phyloP scores from a whole-genome alignment of 768 basidiomycete genomes.

The Lactarius pseudohatsudake region DNA sequence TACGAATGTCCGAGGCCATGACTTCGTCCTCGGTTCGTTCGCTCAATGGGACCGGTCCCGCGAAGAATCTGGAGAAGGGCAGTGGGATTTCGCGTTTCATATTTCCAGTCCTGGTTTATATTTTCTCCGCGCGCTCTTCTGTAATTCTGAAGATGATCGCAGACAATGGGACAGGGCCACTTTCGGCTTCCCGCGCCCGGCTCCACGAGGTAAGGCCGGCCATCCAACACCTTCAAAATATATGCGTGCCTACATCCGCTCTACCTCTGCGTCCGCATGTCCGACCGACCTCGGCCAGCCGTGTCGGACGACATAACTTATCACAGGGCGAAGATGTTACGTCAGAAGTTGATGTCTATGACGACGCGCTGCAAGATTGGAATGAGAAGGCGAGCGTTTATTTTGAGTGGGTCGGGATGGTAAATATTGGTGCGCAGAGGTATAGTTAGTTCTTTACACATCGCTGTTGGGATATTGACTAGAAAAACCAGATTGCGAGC shows the following conservation, averaged over 20 bases:
- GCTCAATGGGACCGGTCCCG: constrained; percentile 23
- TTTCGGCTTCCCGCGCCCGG: neutral
- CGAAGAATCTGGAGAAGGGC: constrained; percentile 24
- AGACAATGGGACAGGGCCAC: constrained; percentile 10
- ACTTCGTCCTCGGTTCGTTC: constrained; percentile 17
- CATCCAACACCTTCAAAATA: constrained; percentile 35
- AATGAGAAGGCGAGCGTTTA: constrained; percentile 44
- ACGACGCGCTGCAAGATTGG: constrained; percentile 52
- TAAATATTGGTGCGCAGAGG: constrained; percentile 65
- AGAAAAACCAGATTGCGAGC: constrained; percentile 47
- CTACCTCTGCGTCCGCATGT: constrained; percentile 35
- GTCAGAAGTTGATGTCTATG: constrained; percentile 27
- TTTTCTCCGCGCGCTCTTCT: constrained; percentile 10
- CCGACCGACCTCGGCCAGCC: constrained; percentile 22
- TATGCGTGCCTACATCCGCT: constrained; percentile 44
- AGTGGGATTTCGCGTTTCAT: constrained; percentile 29
- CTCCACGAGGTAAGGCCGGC: constrained; percentile 31
- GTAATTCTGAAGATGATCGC: neutral
- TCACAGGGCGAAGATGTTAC: neutral
- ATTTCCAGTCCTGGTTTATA: constrained; percentile 17
- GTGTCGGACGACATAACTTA: neutral
- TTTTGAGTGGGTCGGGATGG: constrained; percentile 78
- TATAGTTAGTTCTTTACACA: constrained; percentile 31
- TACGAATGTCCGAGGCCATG: constrained; percentile 21
- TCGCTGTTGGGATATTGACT: neutral